Conservation (phyloP, 2,329 filamentous ascomycete species). For the Fonsecaea pedrosoi region DNA sequence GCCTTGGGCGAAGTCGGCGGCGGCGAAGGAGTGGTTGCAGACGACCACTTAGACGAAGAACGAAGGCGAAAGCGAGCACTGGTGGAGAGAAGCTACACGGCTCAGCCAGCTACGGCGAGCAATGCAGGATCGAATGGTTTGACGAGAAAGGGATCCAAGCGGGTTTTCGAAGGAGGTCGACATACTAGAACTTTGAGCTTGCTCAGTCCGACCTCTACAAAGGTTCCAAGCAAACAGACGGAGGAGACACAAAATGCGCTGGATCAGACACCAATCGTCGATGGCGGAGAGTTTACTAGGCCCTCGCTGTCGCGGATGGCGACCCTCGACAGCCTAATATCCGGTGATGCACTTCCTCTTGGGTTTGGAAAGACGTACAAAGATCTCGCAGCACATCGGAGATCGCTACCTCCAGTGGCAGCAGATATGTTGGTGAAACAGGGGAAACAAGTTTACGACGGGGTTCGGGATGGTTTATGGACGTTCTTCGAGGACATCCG, state of each 20-base stretch:
- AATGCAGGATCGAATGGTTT: conserved; percentile 9
- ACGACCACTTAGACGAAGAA: conserved; percentile 36
- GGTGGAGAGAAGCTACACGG: conserved; percentile 26
- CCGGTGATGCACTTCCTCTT: conserved; percentile 35
- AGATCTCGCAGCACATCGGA: conserved; percentile 50
- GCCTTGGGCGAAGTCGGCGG: conserved; percentile 31
- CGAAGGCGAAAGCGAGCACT: conserved; percentile 31
- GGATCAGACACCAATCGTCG: conserved; percentile 1
- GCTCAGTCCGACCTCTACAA: conserved; percentile 57
- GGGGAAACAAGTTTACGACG: conserved; percentile 81
- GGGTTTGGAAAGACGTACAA: conserved; percentile 43
- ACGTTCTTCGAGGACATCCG: conserved; percentile 95
- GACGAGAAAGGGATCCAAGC: conserved; percentile 52
- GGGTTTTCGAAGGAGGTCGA: conserved; percentile 68
- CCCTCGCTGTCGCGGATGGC: conserved; percentile 30
- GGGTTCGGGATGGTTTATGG: conserved; percentile 87
- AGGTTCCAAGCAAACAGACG: background rate
- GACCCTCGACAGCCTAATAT: conserved; percentile 37
- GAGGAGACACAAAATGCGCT: conserved; percentile 1
- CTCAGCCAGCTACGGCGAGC: conserved; percentile 1
- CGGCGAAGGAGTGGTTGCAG: background rate
- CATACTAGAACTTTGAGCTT: conserved; percentile 76
- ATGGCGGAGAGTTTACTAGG: background rate
- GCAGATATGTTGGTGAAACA: conserved; percentile 62
- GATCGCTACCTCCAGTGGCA: conserved; percentile 53